phyloP scores from a whole-genome alignment of 2,329 filamentous ascomycete genomes.

The Claviceps monticola region DNA sequence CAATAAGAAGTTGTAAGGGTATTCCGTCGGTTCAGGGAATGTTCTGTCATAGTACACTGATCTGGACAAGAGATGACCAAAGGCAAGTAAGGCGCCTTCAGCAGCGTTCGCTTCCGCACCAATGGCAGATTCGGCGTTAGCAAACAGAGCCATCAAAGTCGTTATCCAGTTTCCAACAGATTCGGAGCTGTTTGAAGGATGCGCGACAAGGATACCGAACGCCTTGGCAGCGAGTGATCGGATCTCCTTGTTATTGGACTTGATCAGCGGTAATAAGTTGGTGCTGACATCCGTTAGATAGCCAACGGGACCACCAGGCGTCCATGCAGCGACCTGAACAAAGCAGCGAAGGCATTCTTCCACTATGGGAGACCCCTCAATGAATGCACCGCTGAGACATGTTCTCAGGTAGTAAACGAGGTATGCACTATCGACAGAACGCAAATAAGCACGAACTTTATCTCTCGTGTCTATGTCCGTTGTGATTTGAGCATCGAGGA shows the following conservation, averaged over 20 bases:
- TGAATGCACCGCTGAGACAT: slow-evolving; percentile 42
- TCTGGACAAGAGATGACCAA: slow-evolving; percentile 30
- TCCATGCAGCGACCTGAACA: slow-evolving; percentile 37
- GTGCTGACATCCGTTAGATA: slow-evolving; percentile 33
- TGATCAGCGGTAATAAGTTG: slow-evolving; percentile 45
- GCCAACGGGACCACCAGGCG: slow-evolving; percentile 36
- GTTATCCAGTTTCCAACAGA: slow-evolving; percentile 13
- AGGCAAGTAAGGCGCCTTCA: slow-evolving; percentile 33
- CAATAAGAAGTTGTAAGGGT: slow-evolving; percentile 20
- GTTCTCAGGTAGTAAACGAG: slow-evolving; percentile 35
- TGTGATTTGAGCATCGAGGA: slow-evolving; percentile 57
- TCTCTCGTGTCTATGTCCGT: slow-evolving; percentile 53
- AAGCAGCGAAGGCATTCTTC: slow-evolving; percentile 39
- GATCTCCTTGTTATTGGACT: slow-evolving; percentile 58
- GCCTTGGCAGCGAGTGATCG: slow-evolving; percentile 54
- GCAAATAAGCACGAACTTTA: slow-evolving; percentile 41
- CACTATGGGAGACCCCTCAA: slow-evolving; percentile 25
- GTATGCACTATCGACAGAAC: slow-evolving; percentile 22
- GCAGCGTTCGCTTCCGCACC: slow-evolving; percentile 30
- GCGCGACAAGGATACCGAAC: slow-evolving; percentile 64
- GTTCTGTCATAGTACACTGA: slow-evolving; percentile 27
- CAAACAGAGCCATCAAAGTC: slow-evolving; percentile 29
- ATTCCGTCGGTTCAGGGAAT: slow-evolving; percentile 14
- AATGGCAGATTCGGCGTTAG: slow-evolving; percentile 25
- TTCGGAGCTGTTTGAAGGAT: slow-evolving; percentile 32